phyloP scores from a whole-genome alignment of 2,329 filamentous ascomycete genomes.

The Penicillium digitatum region DNA sequence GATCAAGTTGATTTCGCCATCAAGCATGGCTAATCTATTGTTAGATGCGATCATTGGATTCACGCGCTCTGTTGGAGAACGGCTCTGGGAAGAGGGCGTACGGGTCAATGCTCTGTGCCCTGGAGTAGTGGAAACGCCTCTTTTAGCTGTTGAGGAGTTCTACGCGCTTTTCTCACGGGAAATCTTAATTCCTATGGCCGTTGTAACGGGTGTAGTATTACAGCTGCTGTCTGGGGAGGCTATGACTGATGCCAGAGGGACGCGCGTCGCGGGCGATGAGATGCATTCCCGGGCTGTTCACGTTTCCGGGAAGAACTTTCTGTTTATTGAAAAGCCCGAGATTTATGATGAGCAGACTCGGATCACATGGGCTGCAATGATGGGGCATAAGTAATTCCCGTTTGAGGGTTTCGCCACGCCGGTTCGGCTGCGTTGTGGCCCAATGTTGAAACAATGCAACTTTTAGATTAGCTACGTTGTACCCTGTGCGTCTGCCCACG shows the following conservation, averaged over 20 bases:
- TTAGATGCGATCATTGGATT: conserved; percentile 37
- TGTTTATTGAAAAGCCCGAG: conserved; percentile 22
- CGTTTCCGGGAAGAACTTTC: conserved; percentile 21
- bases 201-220: conserved; percentile 4
- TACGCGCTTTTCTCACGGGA: conserved; percentile 31
- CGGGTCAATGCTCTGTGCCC: conserved; percentile 35
- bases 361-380: conserved; percentile 6
- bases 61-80: conserved; percentile 34
- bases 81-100: conserved; percentile 35
- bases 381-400: not conserved
- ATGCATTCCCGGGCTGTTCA: conserved; percentile 26
- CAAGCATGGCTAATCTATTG: not conserved
- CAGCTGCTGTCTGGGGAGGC: conserved; percentile 4
- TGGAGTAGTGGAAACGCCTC: conserved; percentile 34
- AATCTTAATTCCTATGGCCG: conserved; percentile 8
- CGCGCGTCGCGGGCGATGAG: conserved; percentile 13
- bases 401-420: not conserved
- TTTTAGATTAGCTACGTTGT: not conserved
- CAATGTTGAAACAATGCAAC: not conserved
- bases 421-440: not conserved
- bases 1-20: rapidly evolving
- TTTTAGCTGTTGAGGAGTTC: conserved; percentile 34
- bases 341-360: conserved; percentile 20
- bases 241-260: conserved; percentile 14
- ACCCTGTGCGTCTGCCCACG: not conserved